Evolutionary conservation across 164 flowering plant species (phyloP).

Genomic region (Sextonia rubra): DNA sequence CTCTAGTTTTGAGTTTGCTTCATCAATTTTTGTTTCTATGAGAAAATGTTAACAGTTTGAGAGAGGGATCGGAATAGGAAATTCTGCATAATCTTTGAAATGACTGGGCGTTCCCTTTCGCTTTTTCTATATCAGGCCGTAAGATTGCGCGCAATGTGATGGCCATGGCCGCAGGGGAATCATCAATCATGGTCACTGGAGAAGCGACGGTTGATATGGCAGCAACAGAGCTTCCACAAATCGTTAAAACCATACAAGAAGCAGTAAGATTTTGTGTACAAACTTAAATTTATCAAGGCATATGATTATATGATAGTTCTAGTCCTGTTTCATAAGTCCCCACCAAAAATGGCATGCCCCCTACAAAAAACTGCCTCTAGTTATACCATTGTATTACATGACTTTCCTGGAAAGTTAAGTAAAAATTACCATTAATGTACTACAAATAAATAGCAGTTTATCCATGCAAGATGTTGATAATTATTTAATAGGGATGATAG

Average conservation of each 20-base stretch:
- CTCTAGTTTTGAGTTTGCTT: not conserved
- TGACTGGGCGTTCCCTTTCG: not conserved
- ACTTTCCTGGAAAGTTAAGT: no score
- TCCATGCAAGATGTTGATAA: no score
- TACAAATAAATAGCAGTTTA: no score
- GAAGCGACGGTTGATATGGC: conserved; percentile 38
- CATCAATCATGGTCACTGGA: not conserved
- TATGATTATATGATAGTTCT: no score
- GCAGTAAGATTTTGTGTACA: conserved; percentile 41
- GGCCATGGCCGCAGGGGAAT: conserved; percentile 68
- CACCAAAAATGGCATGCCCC: no score
- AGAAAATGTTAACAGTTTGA: not conserved
- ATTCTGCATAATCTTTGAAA: not conserved
- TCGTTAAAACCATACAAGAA: conserved; percentile 54
- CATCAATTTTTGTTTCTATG: not conserved
- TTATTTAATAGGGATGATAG: no score
- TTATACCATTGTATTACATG: no score
- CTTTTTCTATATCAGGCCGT: conserved; percentile 41
- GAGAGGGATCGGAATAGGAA: not conserved
- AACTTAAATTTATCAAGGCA: no score
- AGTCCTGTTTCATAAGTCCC: no score
- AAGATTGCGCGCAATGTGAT: conserved; percentile 67
- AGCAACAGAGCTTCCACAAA: conserved; percentile 53
- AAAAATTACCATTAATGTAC: no score
- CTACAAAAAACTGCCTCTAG: no score